Evolutionary conservation across 352 stramenopile genomes (phyloP), one percentile per base, ranked within the genome.

Genomic region (Phytophthora cactorum): DNA sequence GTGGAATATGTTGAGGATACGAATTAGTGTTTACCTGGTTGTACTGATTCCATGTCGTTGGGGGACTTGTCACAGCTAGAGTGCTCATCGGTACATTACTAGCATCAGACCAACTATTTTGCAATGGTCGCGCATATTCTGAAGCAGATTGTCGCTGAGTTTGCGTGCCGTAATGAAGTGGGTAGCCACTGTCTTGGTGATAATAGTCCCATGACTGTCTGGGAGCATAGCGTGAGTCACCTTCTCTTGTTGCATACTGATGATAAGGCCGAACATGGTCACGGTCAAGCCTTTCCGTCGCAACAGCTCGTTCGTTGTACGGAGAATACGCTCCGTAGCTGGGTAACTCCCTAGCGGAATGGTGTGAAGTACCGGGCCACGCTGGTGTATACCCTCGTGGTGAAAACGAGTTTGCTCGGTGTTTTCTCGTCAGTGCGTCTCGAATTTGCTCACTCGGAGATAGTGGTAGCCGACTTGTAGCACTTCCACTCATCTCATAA

Each of bases 401-500:
- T 34, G 60, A 70, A 15, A 64, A n/a, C 2, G 64, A 77, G 4
- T 63, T 67, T 54, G 68, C 53, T 4, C 72, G 70, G 41, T 90
- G 69, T 11, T 68, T 77, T 45, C 52, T 65, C 27, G 78, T 74
- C 9, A 92, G 43, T 1, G 78, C 80, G 44, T 87, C 80, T 32
- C 84, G 76, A 31, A 92, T 56, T 54, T 77, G 74, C n/a, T 83
- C 81, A 39, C 76, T 92, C 0, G 81, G 70, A 52, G 84, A 92
- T 44, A 92, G 59, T 9, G 68, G 38, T 11, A 72, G 25, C 0
- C 52, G 72, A 36, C 63, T 75, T 46, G 60, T 65, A 52, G 49
- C 29, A 54, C 39, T 72, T 25, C 58, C 52, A 45, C 29, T 62
- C 14, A 47, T 28, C 15, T 27, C 43, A 63, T 51, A 57, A 27